phyloP scores from a whole-genome alignment of 2,329 filamentous ascomycete genomes.

The Dactylellina parvicollis region DNA sequence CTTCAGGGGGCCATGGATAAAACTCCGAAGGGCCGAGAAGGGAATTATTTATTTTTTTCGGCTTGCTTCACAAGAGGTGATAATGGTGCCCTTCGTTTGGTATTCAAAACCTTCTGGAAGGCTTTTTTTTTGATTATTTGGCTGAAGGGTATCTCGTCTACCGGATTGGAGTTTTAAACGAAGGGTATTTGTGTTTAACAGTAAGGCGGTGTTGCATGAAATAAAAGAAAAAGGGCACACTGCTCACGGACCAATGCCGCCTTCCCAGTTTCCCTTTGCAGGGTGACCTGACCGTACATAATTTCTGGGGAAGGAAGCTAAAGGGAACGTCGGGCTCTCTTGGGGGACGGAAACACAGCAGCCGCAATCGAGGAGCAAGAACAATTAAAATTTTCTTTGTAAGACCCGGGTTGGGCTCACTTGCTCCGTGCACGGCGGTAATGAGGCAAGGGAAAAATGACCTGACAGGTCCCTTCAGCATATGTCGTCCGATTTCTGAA shows the following conservation, averaged over 20 bases:
- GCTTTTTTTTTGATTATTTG: no score
- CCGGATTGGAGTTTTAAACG: no score
- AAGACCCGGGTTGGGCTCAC: background rate
- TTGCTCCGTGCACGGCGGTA: constrained; percentile 26
- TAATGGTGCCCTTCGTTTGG: no score
- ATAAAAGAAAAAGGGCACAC: no score
- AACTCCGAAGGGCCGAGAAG: no score
- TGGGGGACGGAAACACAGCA: constrained; percentile 14
- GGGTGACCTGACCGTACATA: no score
- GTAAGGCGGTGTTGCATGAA: no score
- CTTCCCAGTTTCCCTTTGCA: background rate
- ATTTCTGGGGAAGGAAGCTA: constrained; percentile 7
- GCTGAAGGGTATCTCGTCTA: background rate
- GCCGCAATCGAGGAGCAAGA: background rate
- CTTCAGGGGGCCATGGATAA: no score
- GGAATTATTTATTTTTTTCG: background rate
- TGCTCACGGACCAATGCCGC: background rate
- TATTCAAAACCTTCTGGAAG: constrained; percentile 27
- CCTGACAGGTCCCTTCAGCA: background rate
- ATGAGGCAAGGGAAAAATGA: background rate
- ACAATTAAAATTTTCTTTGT: background rate
- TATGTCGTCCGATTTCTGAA: constrained; percentile 30
- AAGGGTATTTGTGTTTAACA: no score
- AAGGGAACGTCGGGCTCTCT: constrained; percentile 33
- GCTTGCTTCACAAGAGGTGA: no score